A percentile compares a stretch with the other conserved stretches of the same genome.
Evolutionary conservation across 2,329 filamentous ascomycete species (phyloP).

Genomic region (Ascochyta rabiei): DNA sequence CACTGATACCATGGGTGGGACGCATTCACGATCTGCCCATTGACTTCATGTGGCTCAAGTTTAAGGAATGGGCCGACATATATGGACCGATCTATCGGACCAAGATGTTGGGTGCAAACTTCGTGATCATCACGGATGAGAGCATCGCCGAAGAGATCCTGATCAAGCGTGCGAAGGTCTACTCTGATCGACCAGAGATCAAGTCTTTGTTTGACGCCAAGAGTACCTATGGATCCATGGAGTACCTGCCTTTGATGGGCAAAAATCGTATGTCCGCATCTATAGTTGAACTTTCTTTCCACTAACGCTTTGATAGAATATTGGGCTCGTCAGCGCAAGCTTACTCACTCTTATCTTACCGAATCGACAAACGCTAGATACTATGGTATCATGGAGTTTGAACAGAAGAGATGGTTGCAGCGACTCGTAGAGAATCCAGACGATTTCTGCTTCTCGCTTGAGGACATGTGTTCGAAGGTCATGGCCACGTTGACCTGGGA

Average conservation of each 20-base stretch:
- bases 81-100: conserved; percentile 47
- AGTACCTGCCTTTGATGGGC: conserved; percentile 63
- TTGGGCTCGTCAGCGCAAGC: conserved; percentile 61
- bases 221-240: conserved; percentile 61
- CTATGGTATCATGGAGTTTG: conserved; percentile 58
- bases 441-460: conserved; percentile 57
- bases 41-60: conserved; percentile 59
- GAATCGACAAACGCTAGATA: conserved; percentile 54
- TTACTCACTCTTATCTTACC: conserved; percentile 59
- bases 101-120: conserved; percentile 50
- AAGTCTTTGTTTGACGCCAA: conserved; percentile 61
- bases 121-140: conserved; percentile 59
- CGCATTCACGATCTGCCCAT: conserved; percentile 47
- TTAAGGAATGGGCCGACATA: conserved; percentile 48
- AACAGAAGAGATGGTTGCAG: conserved; percentile 61
- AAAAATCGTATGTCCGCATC: conserved; percentile 56
- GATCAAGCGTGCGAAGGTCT: conserved; percentile 58
- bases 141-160: conserved; percentile 60
- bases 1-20: conserved; percentile 45
- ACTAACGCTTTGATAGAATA: conserved; percentile 50
- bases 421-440: conserved; percentile 58
- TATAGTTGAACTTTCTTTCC: not conserved
- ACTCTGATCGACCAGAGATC: conserved; percentile 59
- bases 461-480: conserved; percentile 64
- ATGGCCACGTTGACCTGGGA: conserved; percentile 63